Evolutionary conservation across 1,139 yeast species (phyloP).

Genomic region (Taphrina flavorubra): DNA sequence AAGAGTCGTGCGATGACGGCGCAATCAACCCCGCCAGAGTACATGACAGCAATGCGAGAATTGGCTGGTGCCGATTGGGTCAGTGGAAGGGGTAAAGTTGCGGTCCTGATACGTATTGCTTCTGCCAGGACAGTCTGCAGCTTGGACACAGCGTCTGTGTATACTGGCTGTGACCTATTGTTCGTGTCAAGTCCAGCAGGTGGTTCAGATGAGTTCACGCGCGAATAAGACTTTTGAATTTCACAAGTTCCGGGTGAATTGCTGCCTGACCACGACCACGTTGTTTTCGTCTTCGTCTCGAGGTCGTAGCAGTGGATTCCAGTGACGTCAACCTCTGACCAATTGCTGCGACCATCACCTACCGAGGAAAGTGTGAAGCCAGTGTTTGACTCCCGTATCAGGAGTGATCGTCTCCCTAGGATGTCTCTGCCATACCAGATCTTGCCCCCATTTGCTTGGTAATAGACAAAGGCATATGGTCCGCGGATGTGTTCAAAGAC

Average conservation of each 20-base stretch:
- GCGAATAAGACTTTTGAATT: slow-evolving; percentile 7
- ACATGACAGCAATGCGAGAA: slow-evolving; percentile 61
- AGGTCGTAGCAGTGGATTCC: slow-evolving; percentile 47
- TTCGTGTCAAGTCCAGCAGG: neutral
- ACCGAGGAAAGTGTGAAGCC: slow-evolving; percentile 52
- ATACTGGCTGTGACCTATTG: neutral
- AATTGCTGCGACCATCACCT: slow-evolving; percentile 37
- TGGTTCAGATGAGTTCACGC: neutral
- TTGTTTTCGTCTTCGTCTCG: neutral
- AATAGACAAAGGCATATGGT: slow-evolving; percentile 73
- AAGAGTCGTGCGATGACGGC: slow-evolving; percentile 66
- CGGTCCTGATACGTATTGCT: slow-evolving; percentile 43
- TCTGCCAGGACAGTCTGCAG: slow-evolving; percentile 32
- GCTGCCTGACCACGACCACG: slow-evolving; percentile 6
- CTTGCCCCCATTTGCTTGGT: slow-evolving; percentile 55
- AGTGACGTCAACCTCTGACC: slow-evolving; percentile 51
- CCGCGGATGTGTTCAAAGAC: slow-evolving; percentile 63
- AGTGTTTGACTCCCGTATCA: slow-evolving; percentile 54
- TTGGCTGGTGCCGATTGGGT: slow-evolving; percentile 19
- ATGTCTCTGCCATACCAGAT: slow-evolving; percentile 83
- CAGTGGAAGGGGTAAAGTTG: slow-evolving; percentile 41
- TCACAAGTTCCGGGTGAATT: neutral
- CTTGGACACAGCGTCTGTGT: slow-evolving; percentile 1
- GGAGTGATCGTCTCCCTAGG: slow-evolving; percentile 78
- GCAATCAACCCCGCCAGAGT: slow-evolving; percentile 95